phyloP scores from a whole-genome alignment of 2,329 filamentous ascomycete genomes.

The Trichophyton simii region DNA sequence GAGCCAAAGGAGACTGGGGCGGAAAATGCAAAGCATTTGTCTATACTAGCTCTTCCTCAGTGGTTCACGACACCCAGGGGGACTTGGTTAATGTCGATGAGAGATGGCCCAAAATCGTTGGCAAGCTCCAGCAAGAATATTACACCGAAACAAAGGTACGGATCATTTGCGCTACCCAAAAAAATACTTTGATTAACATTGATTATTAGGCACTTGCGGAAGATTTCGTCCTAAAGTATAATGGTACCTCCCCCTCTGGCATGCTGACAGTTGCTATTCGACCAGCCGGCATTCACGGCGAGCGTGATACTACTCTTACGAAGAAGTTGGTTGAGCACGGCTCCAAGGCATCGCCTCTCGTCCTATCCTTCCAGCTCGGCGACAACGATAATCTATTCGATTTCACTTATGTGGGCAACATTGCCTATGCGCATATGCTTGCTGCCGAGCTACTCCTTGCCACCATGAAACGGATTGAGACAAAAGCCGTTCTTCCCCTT shows the following conservation, averaged over 20 bases:
- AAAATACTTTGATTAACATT: neutral
- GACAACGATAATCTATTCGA: constrained; percentile 58
- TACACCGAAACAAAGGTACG: constrained; percentile 82
- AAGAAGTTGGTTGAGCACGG: constrained; percentile 62
- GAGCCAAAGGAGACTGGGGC: constrained; percentile 52
- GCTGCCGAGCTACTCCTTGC: constrained; percentile 60
- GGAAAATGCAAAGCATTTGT: constrained; percentile 57
- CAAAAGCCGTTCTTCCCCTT: constrained; percentile 46
- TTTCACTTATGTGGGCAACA: constrained; percentile 57
- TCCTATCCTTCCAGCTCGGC: constrained; percentile 70
- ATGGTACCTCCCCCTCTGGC: constrained; percentile 44
- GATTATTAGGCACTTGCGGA: constrained; percentile 58
- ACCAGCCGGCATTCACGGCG: constrained; percentile 80
- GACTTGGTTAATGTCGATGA: constrained; percentile 81
- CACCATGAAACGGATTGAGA: constrained; percentile 23
- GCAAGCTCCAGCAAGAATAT: constrained; percentile 59
- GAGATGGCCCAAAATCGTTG: constrained; percentile 61
- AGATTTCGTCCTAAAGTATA: constrained; percentile 63
- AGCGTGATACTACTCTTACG: constrained; percentile 68
- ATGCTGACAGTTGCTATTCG: constrained; percentile 73
- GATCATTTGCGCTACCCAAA: neutral
- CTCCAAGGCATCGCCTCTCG: constrained; percentile 41
- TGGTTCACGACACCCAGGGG: constrained; percentile 66
- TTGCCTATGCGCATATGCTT: constrained; percentile 69
- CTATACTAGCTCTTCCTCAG: constrained; percentile 80